These are phyloP conservation scores for Castanospermum australe DNA, from an alignment of 306 rosid genomes.

Conservation along the genomic window DNA sequence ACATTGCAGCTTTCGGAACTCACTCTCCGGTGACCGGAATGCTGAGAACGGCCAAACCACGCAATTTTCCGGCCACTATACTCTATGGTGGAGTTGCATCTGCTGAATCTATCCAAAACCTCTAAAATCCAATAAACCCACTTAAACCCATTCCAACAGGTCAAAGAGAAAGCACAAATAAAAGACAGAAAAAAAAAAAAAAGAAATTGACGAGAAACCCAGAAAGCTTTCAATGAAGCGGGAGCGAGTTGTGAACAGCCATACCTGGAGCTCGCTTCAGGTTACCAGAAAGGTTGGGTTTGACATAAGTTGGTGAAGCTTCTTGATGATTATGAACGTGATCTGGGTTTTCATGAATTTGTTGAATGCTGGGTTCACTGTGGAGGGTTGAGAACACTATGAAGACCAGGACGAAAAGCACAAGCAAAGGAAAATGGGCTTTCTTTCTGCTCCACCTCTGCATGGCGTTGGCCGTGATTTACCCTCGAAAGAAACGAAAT, in stretches of 20 bases:
- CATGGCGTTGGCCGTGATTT: constrained; percentile 19
- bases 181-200: constrained; percentile 27
- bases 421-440: constrained; percentile 59
- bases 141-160: constrained; percentile 28
- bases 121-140: constrained; percentile 43
- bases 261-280: constrained; percentile 52
- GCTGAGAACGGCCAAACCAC: constrained; percentile 33
- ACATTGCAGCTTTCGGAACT: constrained; percentile 65
- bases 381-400: constrained; percentile 66
- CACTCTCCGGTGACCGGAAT: constrained; percentile 36
- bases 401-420: constrained; percentile 50
- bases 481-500: too few species aligned
- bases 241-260: constrained; percentile 8
- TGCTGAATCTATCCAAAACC: constrained; percentile 82
- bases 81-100: constrained; percentile 74
- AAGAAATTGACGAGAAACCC: not conserved
- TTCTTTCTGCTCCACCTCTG: constrained; percentile 75
- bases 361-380: constrained; percentile 53
- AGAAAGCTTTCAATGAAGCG: not conserved
- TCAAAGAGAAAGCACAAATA: constrained; percentile 23
- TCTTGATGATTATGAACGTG: constrained; percentile 47
- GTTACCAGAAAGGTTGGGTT: constrained; percentile 59
- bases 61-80: constrained; percentile 78
- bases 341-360: constrained; percentile 62
- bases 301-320: constrained; percentile 53